phyloP scores from a whole-genome alignment of 2,329 filamentous ascomycete genomes.

The Scedosporium apiospermum region DNA sequence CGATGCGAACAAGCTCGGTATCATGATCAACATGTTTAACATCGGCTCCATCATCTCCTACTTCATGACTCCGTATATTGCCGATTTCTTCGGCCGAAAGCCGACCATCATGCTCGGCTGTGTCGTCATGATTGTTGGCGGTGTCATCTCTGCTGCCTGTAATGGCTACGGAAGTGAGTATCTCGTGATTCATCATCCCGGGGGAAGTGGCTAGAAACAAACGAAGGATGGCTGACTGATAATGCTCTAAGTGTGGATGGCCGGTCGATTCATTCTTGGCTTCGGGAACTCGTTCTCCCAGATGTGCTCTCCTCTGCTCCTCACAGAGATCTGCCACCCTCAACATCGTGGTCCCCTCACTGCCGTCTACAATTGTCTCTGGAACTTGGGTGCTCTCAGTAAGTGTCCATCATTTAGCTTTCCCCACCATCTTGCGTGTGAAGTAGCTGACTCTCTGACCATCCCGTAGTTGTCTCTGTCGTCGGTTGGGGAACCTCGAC shows the following conservation, averaged over 20 bases:
- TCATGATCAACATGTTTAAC: conserved; percentile 43
- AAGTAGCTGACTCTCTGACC: neutral
- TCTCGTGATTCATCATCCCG: too few species aligned
- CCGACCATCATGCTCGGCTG: conserved; percentile 34
- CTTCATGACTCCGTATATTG: conserved; percentile 35
- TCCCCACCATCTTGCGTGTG: neutral
- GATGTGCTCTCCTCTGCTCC: conserved; percentile 52
- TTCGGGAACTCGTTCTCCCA: conserved; percentile 59
- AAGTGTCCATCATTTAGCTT: neutral
- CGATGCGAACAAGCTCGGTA: conserved; percentile 33
- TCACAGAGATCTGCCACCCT: conserved; percentile 59
- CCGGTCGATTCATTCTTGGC: conserved; percentile 35
- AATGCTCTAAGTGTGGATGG: conserved; percentile 26
- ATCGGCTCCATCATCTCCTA: conserved; percentile 38
- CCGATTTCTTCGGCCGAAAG: conserved; percentile 33
- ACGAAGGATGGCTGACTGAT: neutral
- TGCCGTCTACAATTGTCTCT: conserved; percentile 58
- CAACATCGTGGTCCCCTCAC: conserved; percentile 58
- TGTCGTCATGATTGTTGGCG: conserved; percentile 35
- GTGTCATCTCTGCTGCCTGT: conserved; percentile 30
- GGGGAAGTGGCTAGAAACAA: neutral
- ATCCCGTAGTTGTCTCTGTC: conserved; percentile 40
- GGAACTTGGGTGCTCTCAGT: conserved; percentile 48
- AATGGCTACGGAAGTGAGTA: conserved; percentile 32
- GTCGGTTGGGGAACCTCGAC: conserved; percentile 53